Evolutionary conservation across 768 basidiomycete species (phyloP), one percentile per base, ranked within the genome.

Genomic region (Gymnopilus dilepis): DNA sequence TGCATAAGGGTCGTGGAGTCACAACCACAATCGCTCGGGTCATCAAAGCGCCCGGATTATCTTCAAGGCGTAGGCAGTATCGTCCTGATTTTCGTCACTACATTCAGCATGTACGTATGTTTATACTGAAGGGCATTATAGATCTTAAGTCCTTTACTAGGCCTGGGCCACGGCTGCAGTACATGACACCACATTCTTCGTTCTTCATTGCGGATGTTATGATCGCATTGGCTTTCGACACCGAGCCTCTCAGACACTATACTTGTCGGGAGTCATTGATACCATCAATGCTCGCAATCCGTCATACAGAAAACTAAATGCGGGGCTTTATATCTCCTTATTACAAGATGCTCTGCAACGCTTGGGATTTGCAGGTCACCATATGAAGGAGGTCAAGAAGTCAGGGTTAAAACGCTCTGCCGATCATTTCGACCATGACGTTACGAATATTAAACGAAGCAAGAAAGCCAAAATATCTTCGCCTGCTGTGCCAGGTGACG

Each of bases 241-340:
- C 24, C 22, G 62, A 11, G 52, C 6, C n/a, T 38, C 51, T 1
- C 57, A 63, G 30, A 63, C 57, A 3, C 30, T 63, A 2, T 58
- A 43, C 19, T 21, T 63, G 17, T 58, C 61, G 1, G 28, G 47
- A 1, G 21, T 58, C 11, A 59, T 65, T 30, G 64, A 62, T 38
- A 38, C 59, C 4, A 22, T 54, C 40, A 61, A 60, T 11, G 26
- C 5, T 22, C 33, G 33, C n/a, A 28, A 57, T n/a, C 60, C 61
- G 6, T 17, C 40, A 13, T 62, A 65, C 21, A 54, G 57, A n/a
- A 65, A 65, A 38, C 43, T 65, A n/a, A 60, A 65, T 41, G 37
- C 60, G 13, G 65, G 65, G 9, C 58, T 65, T 15, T 42, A 63
- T 26, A 12, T 52, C 9, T 38, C 59, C 26, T 58, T 60, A 28